phyloP scores from a whole-genome alignment of 768 basidiomycete genomes.

The Mycena leptocephala region DNA sequence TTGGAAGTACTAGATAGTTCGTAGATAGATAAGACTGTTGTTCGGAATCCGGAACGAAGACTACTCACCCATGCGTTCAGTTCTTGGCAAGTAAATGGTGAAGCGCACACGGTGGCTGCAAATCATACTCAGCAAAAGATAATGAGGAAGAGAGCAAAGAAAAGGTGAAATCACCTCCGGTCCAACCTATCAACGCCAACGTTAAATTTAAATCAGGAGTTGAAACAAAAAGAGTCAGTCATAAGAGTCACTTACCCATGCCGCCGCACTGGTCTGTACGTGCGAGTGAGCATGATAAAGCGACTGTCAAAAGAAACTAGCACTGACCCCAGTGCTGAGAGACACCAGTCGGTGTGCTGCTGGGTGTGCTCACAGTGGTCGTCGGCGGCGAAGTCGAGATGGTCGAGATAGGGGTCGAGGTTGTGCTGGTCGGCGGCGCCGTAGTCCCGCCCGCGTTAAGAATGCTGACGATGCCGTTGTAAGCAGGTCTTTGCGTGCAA shows the following conservation, averaged over 20 bases:
- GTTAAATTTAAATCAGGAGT: too few relatives aligned
- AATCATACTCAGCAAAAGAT: not conserved
- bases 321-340: not conserved
- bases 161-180: not conserved
- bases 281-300: not conserved
- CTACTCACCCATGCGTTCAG: not conserved
- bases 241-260: too few relatives aligned
- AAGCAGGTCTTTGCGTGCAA: slow-evolving; percentile 37
- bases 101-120: not conserved
- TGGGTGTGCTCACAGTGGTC: not conserved
- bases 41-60: not conserved
- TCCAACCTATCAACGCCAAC: slow-evolving; percentile 1
- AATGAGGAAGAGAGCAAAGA: not conserved
- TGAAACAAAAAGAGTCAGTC: too few relatives aligned
- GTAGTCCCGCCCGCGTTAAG: slow-evolving; percentile 26
- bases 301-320: not conserved
- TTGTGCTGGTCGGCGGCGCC: not conserved
- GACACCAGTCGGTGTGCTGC: slow-evolving; percentile 1
- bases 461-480: slow-evolving; percentile 47
- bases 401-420: not conserved
- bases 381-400: not conserved
- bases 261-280: slow-evolving; percentile 20
- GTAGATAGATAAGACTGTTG: not conserved
- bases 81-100: slow-evolving; percentile 1
- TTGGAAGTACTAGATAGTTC: slow-evolving; percentile 1